Evolutionary conservation across 495 filamentous ascomycete species (phyloP).

Genomic region (Penicillium tannophilum): DNA sequence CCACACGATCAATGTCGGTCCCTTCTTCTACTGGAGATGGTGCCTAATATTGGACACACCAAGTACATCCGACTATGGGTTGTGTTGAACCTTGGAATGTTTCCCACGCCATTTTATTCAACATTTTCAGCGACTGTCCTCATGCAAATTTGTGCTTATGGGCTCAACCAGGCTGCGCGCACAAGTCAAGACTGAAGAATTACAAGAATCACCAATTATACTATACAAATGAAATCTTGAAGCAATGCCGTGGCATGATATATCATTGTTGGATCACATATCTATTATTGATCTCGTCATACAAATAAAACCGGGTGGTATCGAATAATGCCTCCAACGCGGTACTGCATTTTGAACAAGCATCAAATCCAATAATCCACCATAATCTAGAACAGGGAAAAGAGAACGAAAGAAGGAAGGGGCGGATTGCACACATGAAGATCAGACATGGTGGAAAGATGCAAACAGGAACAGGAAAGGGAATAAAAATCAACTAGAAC

Average conservation of each 20-base stretch:
- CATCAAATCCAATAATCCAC: conserved; percentile 6
- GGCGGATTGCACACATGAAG: not conserved
- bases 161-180: too few species aligned
- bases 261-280: conserved; percentile 22
- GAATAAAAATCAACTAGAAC: conserved; percentile 2
- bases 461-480: conserved; percentile 2
- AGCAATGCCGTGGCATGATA: conserved; percentile 7
- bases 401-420: not conserved
- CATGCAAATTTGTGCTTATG: too few species aligned
- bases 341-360: not conserved
- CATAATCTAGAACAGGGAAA: not conserved
- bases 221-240: not conserved
- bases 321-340: conserved; percentile 10
- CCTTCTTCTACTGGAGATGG: too few species aligned
- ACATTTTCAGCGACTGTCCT: too few species aligned
- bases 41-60: too few species aligned
- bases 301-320: conserved; percentile 16
- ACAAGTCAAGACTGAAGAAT: too few species aligned
- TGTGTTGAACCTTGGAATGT: too few species aligned
- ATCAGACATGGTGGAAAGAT: not conserved
- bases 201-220: too few species aligned
- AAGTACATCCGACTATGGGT: too few species aligned
- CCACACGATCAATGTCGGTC: too few species aligned
- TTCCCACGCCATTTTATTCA: too few species aligned
- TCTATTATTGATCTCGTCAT: conserved; percentile 26